Evolutionary conservation across 116 monocot genomes (phyloP), one percentile per base, ranked within the genome.

Genomic region (Phalaenopsis hybrid): DNA sequence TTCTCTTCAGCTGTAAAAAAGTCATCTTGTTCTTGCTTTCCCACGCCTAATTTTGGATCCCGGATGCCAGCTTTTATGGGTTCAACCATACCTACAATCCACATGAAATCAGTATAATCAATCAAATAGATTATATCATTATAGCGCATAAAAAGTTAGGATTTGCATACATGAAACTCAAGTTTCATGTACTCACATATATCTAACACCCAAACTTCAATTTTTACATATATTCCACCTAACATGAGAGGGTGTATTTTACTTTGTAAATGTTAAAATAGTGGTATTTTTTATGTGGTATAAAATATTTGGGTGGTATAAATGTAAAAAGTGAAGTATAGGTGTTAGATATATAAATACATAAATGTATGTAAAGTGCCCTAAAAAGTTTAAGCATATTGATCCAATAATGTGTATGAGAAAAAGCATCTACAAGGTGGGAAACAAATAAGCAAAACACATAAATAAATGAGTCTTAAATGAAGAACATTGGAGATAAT

Each of bases 1-100:
- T 99, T 99, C 81, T 91, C 94, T 89, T 91, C 99, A 20, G 93
- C 61, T 67, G 99, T 99, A 81, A 99, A 99, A 61, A 95, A 99
- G 58, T 99, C 99, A 86, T 99, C 99, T 86, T 99, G 87, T 59
- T 99, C 99, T 83, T 99, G 99, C 73, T 99, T 99, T 37, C 99
- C 99, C 25, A 95, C 89, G 44, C 99, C 99, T 69, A 99, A 84
- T 75, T 94, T 99, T 85, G 95, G 85, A 87, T 99, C 99, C 74
- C 99, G 89, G 41, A 99, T 91, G 70, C 89, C 92, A 70, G 99
- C 87, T 80, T 89, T 95, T 89, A 99, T 99, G 59, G 99, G 99
- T 78, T 99, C 99, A 63, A 87, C 81, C 82, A 99, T 99, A 43
- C 99, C 99, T 99, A 84, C 63, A 79, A 75, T 75, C 23, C 75